A percentile compares a stretch with the other conserved stretches of the same genome.
Conservation (phyloP, 2,329 filamentous ascomycete genomes). For the Botrytis byssoidea region DNA sequence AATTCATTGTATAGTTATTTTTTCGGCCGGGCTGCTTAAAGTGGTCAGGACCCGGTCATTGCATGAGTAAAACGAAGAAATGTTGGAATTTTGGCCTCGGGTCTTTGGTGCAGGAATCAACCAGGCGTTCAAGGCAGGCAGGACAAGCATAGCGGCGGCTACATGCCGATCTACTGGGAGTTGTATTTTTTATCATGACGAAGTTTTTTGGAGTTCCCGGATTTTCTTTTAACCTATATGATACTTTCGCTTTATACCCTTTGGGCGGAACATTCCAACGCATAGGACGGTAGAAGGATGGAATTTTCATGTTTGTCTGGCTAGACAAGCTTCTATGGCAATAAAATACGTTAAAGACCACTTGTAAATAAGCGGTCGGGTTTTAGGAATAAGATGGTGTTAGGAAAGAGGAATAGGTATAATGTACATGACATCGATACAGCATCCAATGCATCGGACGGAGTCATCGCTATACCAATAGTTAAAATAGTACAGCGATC, state of each 20-base stretch:
- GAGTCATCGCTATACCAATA: background rate
- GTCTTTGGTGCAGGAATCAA: background rate
- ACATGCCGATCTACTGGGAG: background rate
- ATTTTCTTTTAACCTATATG: background rate
- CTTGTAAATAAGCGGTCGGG: background rate
- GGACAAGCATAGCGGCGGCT: background rate
- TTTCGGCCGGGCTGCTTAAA: background rate
- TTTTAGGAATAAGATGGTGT: background rate
- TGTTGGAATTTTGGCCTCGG: background rate
- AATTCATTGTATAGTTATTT: constrained; percentile 6
- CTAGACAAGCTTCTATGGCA: background rate
- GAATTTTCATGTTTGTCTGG: background rate
- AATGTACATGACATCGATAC: background rate
- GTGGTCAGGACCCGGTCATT: background rate
- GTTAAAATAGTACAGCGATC: background rate
- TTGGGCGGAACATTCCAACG: background rate
- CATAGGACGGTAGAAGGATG: constrained; percentile 14
- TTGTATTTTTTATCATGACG: background rate
- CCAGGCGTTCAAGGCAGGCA: background rate
- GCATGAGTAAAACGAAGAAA: constrained; percentile 12
- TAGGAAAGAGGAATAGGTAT: background rate
- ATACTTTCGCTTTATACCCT: constrained; percentile 15
- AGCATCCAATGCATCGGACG: background rate
- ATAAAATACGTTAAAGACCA: constrained; percentile 12
- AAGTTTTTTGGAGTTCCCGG: background rate